Evolutionary conservation across 2,329 filamentous ascomycete genomes (phyloP).

Genomic region (Colletotrichum godetiae): DNA sequence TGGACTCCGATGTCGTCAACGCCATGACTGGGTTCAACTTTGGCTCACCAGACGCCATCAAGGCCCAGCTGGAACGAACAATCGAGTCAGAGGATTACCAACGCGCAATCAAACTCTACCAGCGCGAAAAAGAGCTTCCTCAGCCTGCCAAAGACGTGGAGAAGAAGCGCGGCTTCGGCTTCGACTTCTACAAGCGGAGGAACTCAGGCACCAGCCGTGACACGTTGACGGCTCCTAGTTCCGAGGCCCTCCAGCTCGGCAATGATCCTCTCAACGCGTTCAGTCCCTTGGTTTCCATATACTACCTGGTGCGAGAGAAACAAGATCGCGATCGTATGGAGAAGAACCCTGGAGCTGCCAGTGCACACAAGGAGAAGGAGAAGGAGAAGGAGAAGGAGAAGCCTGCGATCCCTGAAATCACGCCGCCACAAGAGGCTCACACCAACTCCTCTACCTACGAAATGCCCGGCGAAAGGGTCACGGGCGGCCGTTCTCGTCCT

Average conservation of each 20-base stretch:
- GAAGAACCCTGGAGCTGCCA: slow-evolving; percentile 59
- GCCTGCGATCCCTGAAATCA: slow-evolving; percentile 75
- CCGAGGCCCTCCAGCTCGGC: slow-evolving; percentile 84
- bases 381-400: slow-evolving; percentile 57
- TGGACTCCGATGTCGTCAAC: slow-evolving; percentile 85
- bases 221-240: slow-evolving; percentile 84
- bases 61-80: slow-evolving; percentile 82
- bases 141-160: slow-evolving; percentile 74
- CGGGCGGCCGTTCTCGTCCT: slow-evolving; percentile 83
- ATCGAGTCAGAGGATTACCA: slow-evolving; percentile 96
- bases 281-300: slow-evolving; percentile 91
- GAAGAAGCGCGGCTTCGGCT: slow-evolving; percentile 86
- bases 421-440: slow-evolving; percentile 85
- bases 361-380: slow-evolving; percentile 52
- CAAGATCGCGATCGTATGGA: slow-evolving; percentile 77
- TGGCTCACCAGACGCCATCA: slow-evolving; percentile 86
- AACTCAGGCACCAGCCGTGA: slow-evolving; percentile 92
- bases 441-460: slow-evolving; percentile 89
- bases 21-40: slow-evolving; percentile 99
- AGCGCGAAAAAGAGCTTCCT: slow-evolving; percentile 72
- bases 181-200: slow-evolving; percentile 96
- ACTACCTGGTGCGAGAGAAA: slow-evolving; percentile 96
- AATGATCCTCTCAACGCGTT: slow-evolving; percentile 93
- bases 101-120: slow-evolving; percentile 78
- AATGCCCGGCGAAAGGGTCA: slow-evolving; percentile 88